phyloP scores from a whole-genome alignment of 1,284 basidiomycete species.

The Sphagnurus paluster region DNA sequence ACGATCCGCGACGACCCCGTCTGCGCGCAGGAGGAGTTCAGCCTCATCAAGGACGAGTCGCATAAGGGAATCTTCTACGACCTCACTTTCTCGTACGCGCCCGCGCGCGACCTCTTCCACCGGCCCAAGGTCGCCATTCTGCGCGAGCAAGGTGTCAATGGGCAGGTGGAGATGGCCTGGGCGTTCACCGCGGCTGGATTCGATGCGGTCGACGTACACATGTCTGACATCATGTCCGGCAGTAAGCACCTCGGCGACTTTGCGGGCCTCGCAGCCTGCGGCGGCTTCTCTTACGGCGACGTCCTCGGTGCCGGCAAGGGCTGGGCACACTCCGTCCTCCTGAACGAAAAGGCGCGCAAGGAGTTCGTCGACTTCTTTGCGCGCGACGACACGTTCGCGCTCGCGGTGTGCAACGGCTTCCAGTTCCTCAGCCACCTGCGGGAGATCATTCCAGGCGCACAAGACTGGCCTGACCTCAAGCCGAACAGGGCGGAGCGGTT shows the following conservation, averaged over 20 bases:
- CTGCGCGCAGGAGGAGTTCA: slow-evolving; percentile 82
- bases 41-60: slow-evolving; percentile 66
- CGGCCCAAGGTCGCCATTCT: slow-evolving; percentile 93
- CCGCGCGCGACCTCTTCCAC: slow-evolving; percentile 37
- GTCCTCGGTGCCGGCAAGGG: slow-evolving; percentile 97
- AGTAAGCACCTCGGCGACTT: slow-evolving; percentile 66
- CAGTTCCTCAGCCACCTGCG: slow-evolving; percentile 92
- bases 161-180: slow-evolving; percentile 99
- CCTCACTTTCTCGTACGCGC: slow-evolving; percentile 59
- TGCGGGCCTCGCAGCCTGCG: slow-evolving; percentile 91
- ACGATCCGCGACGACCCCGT: slow-evolving; percentile 82
- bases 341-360: slow-evolving; percentile 71
- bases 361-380: slow-evolving; percentile 86
- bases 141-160: slow-evolving; percentile 98
- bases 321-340: slow-evolving; percentile 93
- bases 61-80: slow-evolving; percentile 79
- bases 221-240: slow-evolving; percentile 92
- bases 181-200: slow-evolving; percentile 94
- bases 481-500: slow-evolving; percentile 88
- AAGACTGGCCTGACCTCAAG: slow-evolving; percentile 91
- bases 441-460: slow-evolving; percentile 86
- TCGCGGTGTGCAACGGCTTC: slow-evolving; percentile 98
- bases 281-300: slow-evolving; percentile 98
- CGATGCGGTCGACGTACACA: slow-evolving; percentile 94
- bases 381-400: slow-evolving; percentile 79